phyloP scores from a whole-genome alignment of 345 rosid species.

The Eucalyptus albens region DNA sequence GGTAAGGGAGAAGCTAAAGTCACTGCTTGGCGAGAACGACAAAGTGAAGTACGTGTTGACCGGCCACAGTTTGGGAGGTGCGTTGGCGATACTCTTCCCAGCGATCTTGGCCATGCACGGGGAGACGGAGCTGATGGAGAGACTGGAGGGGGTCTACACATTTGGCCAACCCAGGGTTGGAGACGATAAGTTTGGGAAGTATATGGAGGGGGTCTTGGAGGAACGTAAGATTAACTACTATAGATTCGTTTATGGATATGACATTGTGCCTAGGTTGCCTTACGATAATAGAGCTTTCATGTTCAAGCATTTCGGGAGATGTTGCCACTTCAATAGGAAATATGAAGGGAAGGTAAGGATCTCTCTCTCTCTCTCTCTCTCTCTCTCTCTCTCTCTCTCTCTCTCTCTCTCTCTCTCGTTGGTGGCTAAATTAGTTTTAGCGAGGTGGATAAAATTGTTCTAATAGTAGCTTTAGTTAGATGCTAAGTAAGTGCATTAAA shows the following conservation, averaged over 20 bases:
- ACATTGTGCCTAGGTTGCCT: conserved; percentile 49
- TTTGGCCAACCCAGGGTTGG: conserved; percentile 80
- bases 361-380: background rate
- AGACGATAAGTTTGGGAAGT: conserved; percentile 27
- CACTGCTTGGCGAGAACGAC: background rate
- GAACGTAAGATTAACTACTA: conserved; percentile 20
- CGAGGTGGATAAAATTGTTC: background rate
- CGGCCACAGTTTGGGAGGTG: conserved; percentile 70
- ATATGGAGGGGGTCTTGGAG: conserved; percentile 17
- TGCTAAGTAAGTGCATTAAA: background rate
- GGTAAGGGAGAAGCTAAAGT: conserved; percentile 24
- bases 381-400: background rate
- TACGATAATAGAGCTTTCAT: conserved; percentile 22
- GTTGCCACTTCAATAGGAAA: conserved; percentile 37
- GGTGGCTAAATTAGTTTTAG: background rate
- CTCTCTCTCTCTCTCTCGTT: background rate
- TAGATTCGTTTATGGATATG: conserved; percentile 55
- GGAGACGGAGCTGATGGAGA: conserved; percentile 23
- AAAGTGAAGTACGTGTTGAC: conserved; percentile 39
- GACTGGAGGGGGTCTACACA: conserved; percentile 57
- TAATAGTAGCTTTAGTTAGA: background rate
- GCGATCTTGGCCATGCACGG: conserved; percentile 42
- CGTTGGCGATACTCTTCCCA: conserved; percentile 38
- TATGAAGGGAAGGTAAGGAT: background rate
- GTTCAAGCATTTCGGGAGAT: conserved; percentile 57